Evolutionary conservation across 768 basidiomycete genomes (phyloP).

Genomic region (Leucocoprinus birnbaumii): DNA sequence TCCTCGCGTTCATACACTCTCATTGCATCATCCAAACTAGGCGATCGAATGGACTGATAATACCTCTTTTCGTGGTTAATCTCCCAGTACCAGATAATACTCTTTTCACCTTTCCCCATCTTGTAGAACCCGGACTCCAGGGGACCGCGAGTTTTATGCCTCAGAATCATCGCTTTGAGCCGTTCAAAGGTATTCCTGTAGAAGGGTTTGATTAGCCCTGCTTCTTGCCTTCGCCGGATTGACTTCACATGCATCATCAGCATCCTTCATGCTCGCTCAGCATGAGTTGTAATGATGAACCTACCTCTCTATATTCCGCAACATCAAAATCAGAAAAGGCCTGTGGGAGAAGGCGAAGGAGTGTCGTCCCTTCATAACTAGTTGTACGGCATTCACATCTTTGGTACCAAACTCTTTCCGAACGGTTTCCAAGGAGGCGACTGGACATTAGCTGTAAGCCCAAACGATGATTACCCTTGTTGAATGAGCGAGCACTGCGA

Average conservation of each 20-base stretch:
- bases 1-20: too few species aligned
- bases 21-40: too few species aligned
- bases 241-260: background rate
- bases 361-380: background rate
- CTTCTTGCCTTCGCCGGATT: background rate
- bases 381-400: background rate
- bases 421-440: too few species aligned
- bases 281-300: background rate
- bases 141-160: too few species aligned
- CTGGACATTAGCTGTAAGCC: background rate
- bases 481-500: background rate
- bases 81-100: conserved; percentile 3
- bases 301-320: background rate
- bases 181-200: background rate
- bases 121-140: background rate
- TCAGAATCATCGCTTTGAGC: background rate
- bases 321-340: background rate
- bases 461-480: background rate
- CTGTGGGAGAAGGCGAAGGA: background rate
- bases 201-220: background rate
- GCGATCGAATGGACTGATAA: background rate
- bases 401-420: background rate
- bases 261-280: background rate
- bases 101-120: background rate
- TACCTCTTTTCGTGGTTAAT: background rate